A percentile compares a stretch with the other conserved stretches of the same genome.
These are phyloP conservation scores for Plasmodium falciparum DNA, from an alignment of 169 alveolate species.

Conservation along the genomic window DNA sequence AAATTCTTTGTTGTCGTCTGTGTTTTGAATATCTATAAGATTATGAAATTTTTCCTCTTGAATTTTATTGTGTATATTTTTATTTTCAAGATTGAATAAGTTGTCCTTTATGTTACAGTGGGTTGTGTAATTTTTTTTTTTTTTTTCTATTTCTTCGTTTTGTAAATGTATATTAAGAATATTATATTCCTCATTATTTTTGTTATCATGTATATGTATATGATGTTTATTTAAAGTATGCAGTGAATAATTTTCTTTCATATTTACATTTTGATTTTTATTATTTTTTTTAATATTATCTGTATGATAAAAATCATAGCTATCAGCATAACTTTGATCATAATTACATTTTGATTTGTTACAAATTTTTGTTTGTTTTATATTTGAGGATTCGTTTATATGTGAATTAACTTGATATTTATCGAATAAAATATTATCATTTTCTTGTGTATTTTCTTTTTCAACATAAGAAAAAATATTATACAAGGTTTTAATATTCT, in stretches of 20 bases:
- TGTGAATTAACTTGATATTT: too few relatives aligned
- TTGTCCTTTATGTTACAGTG: neutral
- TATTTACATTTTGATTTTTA: neutral
- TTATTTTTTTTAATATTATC: neutral
- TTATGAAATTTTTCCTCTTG: neutral
- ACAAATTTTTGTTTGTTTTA: too few relatives aligned
- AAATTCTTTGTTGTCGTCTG: slow-evolving; percentile 3
- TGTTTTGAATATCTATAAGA: neutral
- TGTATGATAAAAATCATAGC: neutral
- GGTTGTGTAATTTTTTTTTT: neutral
- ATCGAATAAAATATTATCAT: too few relatives aligned
- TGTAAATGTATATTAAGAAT: neutral
- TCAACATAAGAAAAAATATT: slow-evolving; percentile 26
- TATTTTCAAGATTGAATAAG: neutral
- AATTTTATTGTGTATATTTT: neutral
- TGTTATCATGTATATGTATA: neutral
- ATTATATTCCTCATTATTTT: neutral
- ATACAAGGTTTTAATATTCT: slow-evolving; percentile 55
- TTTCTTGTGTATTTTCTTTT: neutral
- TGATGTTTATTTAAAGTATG: neutral
- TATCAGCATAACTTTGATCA: too few relatives aligned
- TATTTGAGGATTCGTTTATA: too few relatives aligned
- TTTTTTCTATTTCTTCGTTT: neutral
- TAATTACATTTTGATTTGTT: too few relatives aligned
- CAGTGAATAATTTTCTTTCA: neutral